Evolutionary conservation across 805 yeast genomes (phyloP).

Genomic region (Candida wancherniae): DNA sequence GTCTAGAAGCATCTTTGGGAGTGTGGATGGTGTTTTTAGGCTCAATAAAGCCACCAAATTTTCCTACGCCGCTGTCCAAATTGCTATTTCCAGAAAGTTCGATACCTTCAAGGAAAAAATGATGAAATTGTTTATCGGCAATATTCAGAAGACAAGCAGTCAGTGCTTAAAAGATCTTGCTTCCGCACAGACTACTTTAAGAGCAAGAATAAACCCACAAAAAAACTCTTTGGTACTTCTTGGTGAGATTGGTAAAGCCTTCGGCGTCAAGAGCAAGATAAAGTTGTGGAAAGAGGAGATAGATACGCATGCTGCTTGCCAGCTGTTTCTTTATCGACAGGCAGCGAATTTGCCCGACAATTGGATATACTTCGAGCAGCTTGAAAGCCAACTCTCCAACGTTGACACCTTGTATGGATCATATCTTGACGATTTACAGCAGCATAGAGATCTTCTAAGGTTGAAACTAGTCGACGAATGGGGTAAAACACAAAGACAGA

Average conservation of each 20-base stretch:
- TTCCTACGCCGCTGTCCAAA: no score
- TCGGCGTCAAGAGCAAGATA: constrained; percentile 1
- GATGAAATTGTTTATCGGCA: constrained; percentile 3
- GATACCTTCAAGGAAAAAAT: no score
- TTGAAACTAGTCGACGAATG: constrained; percentile 41
- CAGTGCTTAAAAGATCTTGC: constrained; percentile 4
- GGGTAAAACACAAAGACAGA: constrained; percentile 27
- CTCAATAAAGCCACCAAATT: no score
- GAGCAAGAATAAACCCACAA: constrained; percentile 1
- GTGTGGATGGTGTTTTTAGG: no score
- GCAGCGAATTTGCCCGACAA: constrained; percentile 45
- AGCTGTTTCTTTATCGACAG: constrained; percentile 36
- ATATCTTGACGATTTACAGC: constrained; percentile 35
- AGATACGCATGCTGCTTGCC: constrained; percentile 19
- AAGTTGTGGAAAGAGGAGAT: constrained; percentile 10
- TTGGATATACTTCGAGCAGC: constrained; percentile 62
- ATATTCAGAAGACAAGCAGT: constrained; percentile 3
- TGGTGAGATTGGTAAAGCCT: neutral
- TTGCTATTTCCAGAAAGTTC: no score
- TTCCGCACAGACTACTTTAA: constrained; percentile 5
- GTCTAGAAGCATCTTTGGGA: no score
- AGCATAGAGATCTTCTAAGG: constrained; percentile 38
- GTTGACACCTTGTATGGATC: constrained; percentile 33
- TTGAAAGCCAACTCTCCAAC: constrained; percentile 45
- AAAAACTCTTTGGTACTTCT: neutral